Conservation (phyloP, 2,329 filamentous ascomycete genomes). For the Aspergillus flavus region DNA sequence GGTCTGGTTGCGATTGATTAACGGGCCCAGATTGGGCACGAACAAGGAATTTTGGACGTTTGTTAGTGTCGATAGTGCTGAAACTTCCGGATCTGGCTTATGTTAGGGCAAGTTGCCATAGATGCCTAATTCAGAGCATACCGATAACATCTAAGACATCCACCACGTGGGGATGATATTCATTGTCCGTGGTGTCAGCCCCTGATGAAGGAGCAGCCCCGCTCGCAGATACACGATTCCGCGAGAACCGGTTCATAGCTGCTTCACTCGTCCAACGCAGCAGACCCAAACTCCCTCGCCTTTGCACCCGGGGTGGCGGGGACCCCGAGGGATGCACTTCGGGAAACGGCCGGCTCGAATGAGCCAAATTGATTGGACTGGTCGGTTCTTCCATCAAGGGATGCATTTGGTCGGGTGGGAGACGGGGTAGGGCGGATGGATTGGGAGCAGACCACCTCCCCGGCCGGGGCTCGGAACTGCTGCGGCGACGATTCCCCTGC, state of each 20-base stretch:
- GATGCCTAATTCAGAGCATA: slow-evolving; percentile 41
- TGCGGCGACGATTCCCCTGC: slow-evolving; percentile 39
- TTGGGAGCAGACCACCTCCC: slow-evolving; percentile 35
- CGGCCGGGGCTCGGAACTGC: slow-evolving; percentile 44
- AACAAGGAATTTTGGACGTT: slow-evolving; percentile 92
- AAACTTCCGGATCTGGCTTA: slow-evolving; percentile 73
- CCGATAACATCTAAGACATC: slow-evolving; percentile 70
- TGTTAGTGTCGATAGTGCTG: slow-evolving; percentile 78
- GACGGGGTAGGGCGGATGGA: slow-evolving; percentile 22
- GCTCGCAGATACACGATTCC: slow-evolving; percentile 38
- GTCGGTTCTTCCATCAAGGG: slow-evolving; percentile 38
- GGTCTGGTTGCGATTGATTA: slow-evolving; percentile 75
- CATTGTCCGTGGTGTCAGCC: slow-evolving; percentile 27
- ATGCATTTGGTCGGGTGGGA: slow-evolving; percentile 31
- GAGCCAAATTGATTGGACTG: slow-evolving; percentile 14
- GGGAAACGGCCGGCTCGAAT: slow-evolving; percentile 12
- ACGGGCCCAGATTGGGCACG: slow-evolving; percentile 75
- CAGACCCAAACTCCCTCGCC: slow-evolving; percentile 21
- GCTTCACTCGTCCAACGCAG: slow-evolving; percentile 38
- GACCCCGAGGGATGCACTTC: slow-evolving; percentile 19
- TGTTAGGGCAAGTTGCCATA: neutral
- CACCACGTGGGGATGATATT: slow-evolving; percentile 66
- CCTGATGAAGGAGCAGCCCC: slow-evolving; percentile 20
- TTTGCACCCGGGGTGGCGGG: slow-evolving; percentile 16
- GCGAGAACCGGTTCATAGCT: slow-evolving; percentile 33